Conservation (phyloP, 352 stramenopile species). For the Pythium volutum region DNA sequence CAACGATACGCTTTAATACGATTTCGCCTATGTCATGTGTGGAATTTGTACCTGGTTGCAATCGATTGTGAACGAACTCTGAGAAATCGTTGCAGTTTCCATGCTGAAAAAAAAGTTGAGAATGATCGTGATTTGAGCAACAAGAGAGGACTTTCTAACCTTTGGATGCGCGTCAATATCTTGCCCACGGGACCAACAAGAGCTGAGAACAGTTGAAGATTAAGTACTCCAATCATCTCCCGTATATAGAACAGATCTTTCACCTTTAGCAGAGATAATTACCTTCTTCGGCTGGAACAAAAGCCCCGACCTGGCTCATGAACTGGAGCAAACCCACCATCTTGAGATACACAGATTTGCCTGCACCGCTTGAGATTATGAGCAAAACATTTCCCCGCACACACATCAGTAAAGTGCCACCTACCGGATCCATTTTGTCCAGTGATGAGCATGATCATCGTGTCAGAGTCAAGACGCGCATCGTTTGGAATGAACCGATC, state of each 20-base stretch:
- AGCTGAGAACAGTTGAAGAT: constrained; percentile 34
- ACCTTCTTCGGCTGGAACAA: constrained; percentile 75
- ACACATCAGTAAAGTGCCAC: background rate
- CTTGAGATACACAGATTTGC: constrained; percentile 87
- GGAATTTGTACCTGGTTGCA: constrained; percentile 63
- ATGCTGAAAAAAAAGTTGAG: constrained; percentile 36
- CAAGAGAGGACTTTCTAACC: constrained; percentile 11
- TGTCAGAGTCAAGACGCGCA: constrained; percentile 36
- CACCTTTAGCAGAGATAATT: background rate
- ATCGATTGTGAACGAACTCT: constrained; percentile 89
- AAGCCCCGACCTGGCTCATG: constrained; percentile 83
- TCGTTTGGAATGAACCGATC: constrained; percentile 86
- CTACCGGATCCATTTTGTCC: constrained; percentile 85
- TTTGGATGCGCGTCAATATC: constrained; percentile 81
- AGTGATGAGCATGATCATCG: constrained; percentile 67
- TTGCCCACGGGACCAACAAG: constrained; percentile 73
- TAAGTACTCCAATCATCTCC: background rate
- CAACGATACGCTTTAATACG: background rate
- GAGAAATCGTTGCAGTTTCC: constrained; percentile 67
- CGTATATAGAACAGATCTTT: background rate
- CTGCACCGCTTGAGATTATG: constrained; percentile 23
- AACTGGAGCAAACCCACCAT: constrained; percentile 83
- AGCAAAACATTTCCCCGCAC: background rate
- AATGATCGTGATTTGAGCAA: background rate
- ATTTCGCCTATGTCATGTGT: background rate